phyloP scores from a whole-genome alignment of 345 rosid species.

The Eucalyptus melliodora region DNA sequence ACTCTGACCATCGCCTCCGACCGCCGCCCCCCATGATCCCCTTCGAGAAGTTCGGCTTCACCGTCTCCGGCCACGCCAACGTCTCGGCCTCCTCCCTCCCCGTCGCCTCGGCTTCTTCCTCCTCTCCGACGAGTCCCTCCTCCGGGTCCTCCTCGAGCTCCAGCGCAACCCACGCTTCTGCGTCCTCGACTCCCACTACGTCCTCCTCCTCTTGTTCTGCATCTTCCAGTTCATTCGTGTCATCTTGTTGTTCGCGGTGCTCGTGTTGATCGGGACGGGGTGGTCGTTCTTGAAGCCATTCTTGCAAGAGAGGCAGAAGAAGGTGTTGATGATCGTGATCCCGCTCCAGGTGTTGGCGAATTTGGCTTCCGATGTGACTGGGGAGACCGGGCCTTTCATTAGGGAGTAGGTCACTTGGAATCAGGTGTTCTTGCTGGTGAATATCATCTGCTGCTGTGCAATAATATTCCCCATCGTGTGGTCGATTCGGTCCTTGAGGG shows the following conservation, averaged over 20 bases:
- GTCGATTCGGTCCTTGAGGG: constrained; percentile 73
- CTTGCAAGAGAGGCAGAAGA: constrained; percentile 69
- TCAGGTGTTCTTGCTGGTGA: constrained; percentile 71
- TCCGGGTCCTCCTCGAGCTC: constrained; percentile 78
- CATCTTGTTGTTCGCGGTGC: constrained; percentile 63
- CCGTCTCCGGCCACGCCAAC: constrained; percentile 55
- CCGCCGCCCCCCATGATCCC: constrained; percentile 75
- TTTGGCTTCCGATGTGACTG: constrained; percentile 70
- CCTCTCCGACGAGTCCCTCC: constrained; percentile 74
- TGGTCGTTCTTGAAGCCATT: constrained; percentile 90
- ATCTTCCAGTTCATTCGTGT: constrained; percentile 75
- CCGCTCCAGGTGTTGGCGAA: constrained; percentile 88
- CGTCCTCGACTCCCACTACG: constrained; percentile 68
- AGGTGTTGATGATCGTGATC: constrained; percentile 76
- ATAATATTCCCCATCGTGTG: constrained; percentile 89
- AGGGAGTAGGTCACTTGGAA: constrained; percentile 91
- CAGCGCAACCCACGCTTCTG: constrained; percentile 67
- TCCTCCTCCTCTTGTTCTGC: constrained; percentile 48
- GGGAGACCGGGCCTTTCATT: constrained; percentile 79
- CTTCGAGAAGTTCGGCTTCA: constrained; percentile 89
- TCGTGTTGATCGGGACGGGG: constrained; percentile 85
- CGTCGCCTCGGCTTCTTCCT: constrained; percentile 89
- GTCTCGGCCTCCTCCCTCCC: constrained; percentile 48
- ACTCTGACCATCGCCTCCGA: constrained; percentile 38
- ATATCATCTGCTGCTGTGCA: constrained; percentile 83